phyloP scores from a whole-genome alignment of 1,284 basidiomycete species.

The Fomitiporia mediterranea region DNA sequence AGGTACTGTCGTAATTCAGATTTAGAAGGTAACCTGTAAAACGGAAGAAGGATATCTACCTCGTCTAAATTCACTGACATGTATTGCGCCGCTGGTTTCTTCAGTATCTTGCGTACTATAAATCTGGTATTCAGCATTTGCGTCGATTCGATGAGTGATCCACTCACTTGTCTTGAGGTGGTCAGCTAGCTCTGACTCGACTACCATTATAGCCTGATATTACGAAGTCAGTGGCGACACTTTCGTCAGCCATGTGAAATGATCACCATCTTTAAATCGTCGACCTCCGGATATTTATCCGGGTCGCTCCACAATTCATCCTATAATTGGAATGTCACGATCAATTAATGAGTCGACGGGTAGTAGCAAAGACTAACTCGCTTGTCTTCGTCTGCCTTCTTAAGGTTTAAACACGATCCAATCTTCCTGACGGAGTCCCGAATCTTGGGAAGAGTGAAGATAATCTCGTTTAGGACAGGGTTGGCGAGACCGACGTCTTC shows the following conservation, averaged over 20 bases:
- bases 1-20: conserved; percentile 53
- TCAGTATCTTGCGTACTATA: conserved; percentile 69
- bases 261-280: conserved; percentile 16
- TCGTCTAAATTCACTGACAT: conserved; percentile 65
- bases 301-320: conserved; percentile 29
- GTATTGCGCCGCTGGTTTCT: conserved; percentile 76
- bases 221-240: background rate
- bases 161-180: conserved; percentile 67
- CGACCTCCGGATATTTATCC: conserved; percentile 22
- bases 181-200: conserved; percentile 70
- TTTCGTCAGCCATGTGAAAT: background rate
- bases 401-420: conserved; percentile 57
- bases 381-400: conserved; percentile 63
- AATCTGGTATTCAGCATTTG: background rate
- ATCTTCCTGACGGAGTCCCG: conserved; percentile 51
- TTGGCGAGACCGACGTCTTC: conserved; percentile 58
- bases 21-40: background rate
- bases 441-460: conserved; percentile 66
- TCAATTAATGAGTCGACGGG: conserved; percentile 48
- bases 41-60: conserved; percentile 37
- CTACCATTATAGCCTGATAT: conserved; percentile 50
- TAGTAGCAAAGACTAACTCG: conserved; percentile 58
- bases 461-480: conserved; percentile 64
- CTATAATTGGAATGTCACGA: background rate
- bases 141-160: background rate